Evolutionary conservation across 345 rosid species (phyloP), one percentile per base, ranked within the genome.

Genomic region (Eucalyptus globulus): DNA sequence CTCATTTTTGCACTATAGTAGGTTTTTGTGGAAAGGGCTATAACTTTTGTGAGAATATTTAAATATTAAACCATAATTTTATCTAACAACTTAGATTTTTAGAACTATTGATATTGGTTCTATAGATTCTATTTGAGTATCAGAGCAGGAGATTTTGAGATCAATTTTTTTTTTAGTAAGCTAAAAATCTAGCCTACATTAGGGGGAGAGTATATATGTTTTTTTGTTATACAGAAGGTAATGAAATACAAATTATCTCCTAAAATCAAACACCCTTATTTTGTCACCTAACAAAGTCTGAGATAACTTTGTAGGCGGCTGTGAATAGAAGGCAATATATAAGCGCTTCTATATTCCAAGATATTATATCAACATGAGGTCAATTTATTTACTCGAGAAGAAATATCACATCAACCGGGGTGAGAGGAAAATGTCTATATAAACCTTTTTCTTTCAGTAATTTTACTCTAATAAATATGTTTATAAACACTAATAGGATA

Each of bases 141-240:
- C 0, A 60, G 4, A 60, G 67, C 0, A 27, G 8, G 16, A 60
- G 1, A 13, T 26, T 29, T 27, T 26, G 4, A 62, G 15, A 27
- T 27, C 15, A 27, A 60, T 3, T 0, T 27, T 60, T 60, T 60
- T 60, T 60, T 2, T 6, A 27, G 4, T 60, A 62, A 14, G 69
- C 16, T 12, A 62, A 65, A 65, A 1, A 6, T 65, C 40, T 65
- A 65, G 10, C 40, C 21, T 8, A n/a, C 21, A 7, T n/a, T 8
- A 65, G 37, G 37, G 37, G 11, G 40, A 14, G 76, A 65, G n/a
- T 29, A 14, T n/a, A 7, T 65, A 7, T 65, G 4, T 29, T 29
- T 62, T 29, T 65, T 14, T 14, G 40, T 8, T 15, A 62, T 6
- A 62, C 2, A 62, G 8, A 62, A 62, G 69, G 34, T 27, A 65